Percentiles rank a stretch among this genome's conserved stretches.
Conservation (phyloP, 306 rosid genomes). For the Argentina anserina region DNA sequence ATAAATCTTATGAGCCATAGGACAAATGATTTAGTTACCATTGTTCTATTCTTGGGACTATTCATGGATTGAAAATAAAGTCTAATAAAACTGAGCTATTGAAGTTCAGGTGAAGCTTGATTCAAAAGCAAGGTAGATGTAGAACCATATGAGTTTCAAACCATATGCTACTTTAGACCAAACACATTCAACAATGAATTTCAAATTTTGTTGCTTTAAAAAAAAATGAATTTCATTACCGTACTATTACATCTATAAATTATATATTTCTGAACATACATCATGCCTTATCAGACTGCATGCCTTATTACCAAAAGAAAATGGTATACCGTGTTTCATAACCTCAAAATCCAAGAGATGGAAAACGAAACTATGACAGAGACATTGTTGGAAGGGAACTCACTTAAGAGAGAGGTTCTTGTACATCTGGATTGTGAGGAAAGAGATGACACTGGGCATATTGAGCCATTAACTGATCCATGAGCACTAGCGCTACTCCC, state of each 20-base stretch:
- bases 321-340: background rate
- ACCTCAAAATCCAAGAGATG: background rate
- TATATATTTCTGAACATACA: background rate
- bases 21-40: background rate
- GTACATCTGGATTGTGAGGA: conserved; percentile 59
- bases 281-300: too few relatives aligned
- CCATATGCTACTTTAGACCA: background rate
- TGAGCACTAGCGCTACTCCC: conserved; percentile 78
- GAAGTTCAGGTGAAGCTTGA: background rate
- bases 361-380: background rate
- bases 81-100: background rate
- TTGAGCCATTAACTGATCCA: conserved; percentile 91
- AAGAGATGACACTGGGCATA: conserved; percentile 79
- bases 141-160: background rate
- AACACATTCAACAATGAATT: background rate
- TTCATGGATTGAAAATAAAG: background rate
- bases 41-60: background rate
- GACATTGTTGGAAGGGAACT: background rate
- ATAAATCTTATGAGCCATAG: background rate
- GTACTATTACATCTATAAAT: background rate
- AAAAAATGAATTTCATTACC: background rate
- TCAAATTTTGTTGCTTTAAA: background rate
- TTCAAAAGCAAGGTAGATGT: background rate
- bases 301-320: background rate
- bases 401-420: conserved; percentile 34